Evolutionary conservation across 768 basidiomycete genomes (phyloP), one percentile per base, ranked within the genome.

Genomic region (Multifurca ochricompacta): DNA sequence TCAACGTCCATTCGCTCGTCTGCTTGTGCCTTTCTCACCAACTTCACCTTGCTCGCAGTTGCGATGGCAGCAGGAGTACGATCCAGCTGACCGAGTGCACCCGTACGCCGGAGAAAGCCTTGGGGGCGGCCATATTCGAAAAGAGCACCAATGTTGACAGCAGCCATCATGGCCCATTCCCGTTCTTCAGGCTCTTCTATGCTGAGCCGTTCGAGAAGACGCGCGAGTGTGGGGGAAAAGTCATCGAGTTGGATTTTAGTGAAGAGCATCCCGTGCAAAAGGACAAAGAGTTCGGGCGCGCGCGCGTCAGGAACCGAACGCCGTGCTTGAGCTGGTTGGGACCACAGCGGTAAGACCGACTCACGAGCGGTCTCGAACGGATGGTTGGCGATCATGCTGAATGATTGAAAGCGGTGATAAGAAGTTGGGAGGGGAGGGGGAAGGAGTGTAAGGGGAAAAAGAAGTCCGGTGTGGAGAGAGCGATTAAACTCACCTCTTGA

Each of bases 91-190:
- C 76, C 58, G 7, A 53, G 6, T 2, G 19, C 81, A 13, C 85
- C 78, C 3, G 80, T 73, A 58, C 77, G 82, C 48, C 81, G 77
- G 44, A 98, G 69, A 5, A 90, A 70, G 3, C 91, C 83, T 5
- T 75, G 77, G 3, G 83, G 75, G 25, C 81, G 76, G 31, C 96
- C 95, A 62, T 94, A 98, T 68, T 98, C 93, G 63, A 97, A 72
- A 8, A 96, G 68, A 0, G 87, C 79, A 4, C 80, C 76, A 30
- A 97, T 75, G 67, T 95, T 95, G 61, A 91, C 74, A 42, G 87
- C 73, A 0, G 82, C 95, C 91, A 98, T 95, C 87, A 94, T 92
- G 62, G 91, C 85, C 96, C 96, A 99, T 53, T 95, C 91, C 27
- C 84, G 81, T 65, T 84, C 86, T 60, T 87, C 80, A 0, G 81